Base-by-base conservation (phyloP, 2,329 filamentous ascomycete species). In the Bimuria novae-zelandiae region DNA sequence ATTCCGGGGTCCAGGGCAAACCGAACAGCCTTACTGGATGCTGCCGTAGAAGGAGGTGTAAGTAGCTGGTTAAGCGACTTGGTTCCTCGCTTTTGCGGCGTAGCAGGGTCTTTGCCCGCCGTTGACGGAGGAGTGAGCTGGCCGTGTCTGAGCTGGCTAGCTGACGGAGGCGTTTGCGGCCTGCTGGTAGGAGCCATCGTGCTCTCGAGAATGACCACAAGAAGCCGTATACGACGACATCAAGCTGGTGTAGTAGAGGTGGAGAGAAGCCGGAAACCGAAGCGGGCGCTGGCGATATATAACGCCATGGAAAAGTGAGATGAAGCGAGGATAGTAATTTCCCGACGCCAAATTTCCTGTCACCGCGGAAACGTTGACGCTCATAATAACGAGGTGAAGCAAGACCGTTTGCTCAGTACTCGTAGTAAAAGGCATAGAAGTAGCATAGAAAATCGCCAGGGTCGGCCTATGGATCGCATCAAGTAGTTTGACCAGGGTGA, bases 1-100 rank as follows among this genome's bases (percentile, higher is more conserved):
- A 36, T 51, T 14, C 44, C 17, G 14, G 23, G 10, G 16, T 47
- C 36, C 2, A 32, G 17, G 6, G 22, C 10, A 42, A 61, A 66
- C 2, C 42, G 52, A 4, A 44, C 49, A 7, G 36, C 49, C 36
- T 63, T 64, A 17, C 7, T 10, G 10, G 46, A 49, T 0, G 44
- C 37, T 21, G 54, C 61, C 0, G 65, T 69, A 1, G 58, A 51
- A 1, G 66, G 67, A 8, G 65, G 65, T 1, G 67, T 66, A 0
- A 64, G 39, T 0, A 60, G 53, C 7, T 52, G 49, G 7, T n/a
- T 23, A 22, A 12, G 5, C 17, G 27, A 7, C 5, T 7, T 43
- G 25, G 2, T 11, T 21, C 27, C 27, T 17, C 27, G 5, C 17
- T 44, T 33, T 29, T 32, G 41, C 11, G 27, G 41, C 8, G 41